These are phyloP conservation scores for Tetrahymena malaccensis DNA, from an alignment of 73 alveolate species.

Conservation along the genomic window DNA sequence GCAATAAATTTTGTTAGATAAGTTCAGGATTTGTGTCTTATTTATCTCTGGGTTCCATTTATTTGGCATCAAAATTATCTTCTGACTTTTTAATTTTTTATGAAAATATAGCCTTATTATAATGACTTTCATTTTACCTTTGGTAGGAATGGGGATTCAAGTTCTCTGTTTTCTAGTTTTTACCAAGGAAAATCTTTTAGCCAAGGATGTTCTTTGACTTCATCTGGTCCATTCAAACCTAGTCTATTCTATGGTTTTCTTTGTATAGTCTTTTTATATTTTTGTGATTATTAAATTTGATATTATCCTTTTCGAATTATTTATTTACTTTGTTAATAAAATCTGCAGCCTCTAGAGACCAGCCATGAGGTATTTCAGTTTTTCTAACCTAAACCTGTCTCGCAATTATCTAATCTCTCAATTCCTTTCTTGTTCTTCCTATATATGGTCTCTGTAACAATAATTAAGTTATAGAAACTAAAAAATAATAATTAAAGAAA, in stretches of 20 bases:
- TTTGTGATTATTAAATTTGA: not conserved
- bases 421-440: slow-evolving; percentile 90
- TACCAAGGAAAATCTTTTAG: slow-evolving; percentile 82
- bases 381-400: slow-evolving; percentile 70
- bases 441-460: slow-evolving; percentile 77
- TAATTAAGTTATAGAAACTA: not conserved
- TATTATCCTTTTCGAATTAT: not conserved
- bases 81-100: not conserved
- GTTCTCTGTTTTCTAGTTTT: slow-evolving; percentile 59
- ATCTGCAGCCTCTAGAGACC: slow-evolving; percentile 96
- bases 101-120: not conserved
- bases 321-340: slow-evolving; percentile 67
- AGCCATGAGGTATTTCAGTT: slow-evolving; percentile 82
- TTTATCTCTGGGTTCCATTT: slow-evolving; percentile 37
- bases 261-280: slow-evolving; percentile 39
- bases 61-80: slow-evolving; percentile 45
- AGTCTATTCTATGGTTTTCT: slow-evolving; percentile 72
- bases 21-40: slow-evolving; percentile 32
- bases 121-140: not conserved
- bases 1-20: not conserved
- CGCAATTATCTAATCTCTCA: slow-evolving; percentile 88
- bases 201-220: slow-evolving; percentile 96
- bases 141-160: slow-evolving; percentile 79
- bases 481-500: not conserved
- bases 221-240: slow-evolving; percentile 88